phyloP scores from a whole-genome alignment of 176 grass and related monocot species.

The Phoenix roebelenii region DNA sequence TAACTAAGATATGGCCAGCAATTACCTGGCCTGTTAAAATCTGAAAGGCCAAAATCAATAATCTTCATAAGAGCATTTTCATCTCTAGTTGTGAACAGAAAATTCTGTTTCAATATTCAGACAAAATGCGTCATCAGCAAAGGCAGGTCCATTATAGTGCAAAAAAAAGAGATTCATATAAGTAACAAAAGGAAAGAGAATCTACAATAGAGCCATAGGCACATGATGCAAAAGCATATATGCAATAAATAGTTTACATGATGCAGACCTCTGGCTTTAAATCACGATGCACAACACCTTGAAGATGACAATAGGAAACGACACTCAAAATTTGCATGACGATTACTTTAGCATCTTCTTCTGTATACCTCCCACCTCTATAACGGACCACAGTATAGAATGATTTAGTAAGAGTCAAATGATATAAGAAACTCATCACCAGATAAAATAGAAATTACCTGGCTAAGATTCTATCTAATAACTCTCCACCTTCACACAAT shows the following conservation, averaged over 20 bases:
- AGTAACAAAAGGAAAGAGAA: background rate
- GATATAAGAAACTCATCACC: background rate
- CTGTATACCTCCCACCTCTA: slow-evolving; percentile 85
- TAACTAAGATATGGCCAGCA: slow-evolving; percentile 15
- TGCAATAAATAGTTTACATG: slow-evolving; percentile 20
- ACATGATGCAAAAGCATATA: slow-evolving; percentile 7
- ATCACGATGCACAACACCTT: slow-evolving; percentile 96
- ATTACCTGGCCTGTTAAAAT: slow-evolving; percentile 92
- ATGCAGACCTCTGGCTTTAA: slow-evolving; percentile 93
- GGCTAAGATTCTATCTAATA: slow-evolving; percentile 90
- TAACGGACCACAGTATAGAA: slow-evolving; percentile 20
- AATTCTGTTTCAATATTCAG: slow-evolving; percentile 62
- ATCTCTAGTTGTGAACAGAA: slow-evolving; percentile 78
- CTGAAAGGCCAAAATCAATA: slow-evolving; percentile 99
- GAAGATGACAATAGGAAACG: slow-evolving; percentile 97
- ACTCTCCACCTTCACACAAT: slow-evolving; percentile 93
- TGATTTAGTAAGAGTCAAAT: slow-evolving; percentile 20
- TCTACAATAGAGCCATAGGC: slow-evolving; percentile 1
- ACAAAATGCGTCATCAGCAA: slow-evolving; percentile 18
- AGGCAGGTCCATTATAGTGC: background rate
- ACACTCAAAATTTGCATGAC: slow-evolving; percentile 86
- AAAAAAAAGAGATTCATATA: slow-evolving; percentile 5
- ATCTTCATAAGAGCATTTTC: slow-evolving; percentile 94
- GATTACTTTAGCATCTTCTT: slow-evolving; percentile 91
- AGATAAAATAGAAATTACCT: slow-evolving; percentile 43